Conservation (phyloP, 2,329 filamentous ascomycete species). For the Falciphora oryzae region DNA sequence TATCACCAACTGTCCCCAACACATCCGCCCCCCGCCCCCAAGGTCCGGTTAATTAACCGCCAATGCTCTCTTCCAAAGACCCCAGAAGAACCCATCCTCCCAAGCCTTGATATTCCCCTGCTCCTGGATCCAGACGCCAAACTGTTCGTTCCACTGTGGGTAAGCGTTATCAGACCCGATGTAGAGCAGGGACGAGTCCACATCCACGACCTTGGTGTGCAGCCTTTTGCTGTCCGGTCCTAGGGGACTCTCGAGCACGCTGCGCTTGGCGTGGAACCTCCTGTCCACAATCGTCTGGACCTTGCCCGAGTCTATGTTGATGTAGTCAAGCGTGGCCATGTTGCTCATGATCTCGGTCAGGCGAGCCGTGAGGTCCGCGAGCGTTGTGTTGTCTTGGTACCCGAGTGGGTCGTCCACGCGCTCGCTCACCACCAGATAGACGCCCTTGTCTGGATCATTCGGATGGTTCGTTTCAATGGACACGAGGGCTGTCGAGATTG, state of each 20-base stretch:
- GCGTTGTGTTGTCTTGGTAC: slow-evolving; percentile 8
- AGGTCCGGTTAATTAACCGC: not conserved
- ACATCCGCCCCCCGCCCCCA: too few species aligned
- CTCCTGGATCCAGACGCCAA: slow-evolving; percentile 8
- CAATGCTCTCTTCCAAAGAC: slow-evolving; percentile 6
- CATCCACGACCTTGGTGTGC: slow-evolving; percentile 9
- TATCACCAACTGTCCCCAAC: too few species aligned
- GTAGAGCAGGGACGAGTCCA: slow-evolving; percentile 5
- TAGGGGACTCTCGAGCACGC: not conserved
- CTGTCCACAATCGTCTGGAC: not conserved
- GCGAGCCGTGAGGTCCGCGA: slow-evolving; percentile 3
- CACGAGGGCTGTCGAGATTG: not conserved
- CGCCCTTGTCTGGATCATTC: too few species aligned
- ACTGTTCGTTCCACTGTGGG: slow-evolving; percentile 10
- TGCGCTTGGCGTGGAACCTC: slow-evolving; percentile 8
- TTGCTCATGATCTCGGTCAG: not conserved
- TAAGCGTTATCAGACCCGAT: slow-evolving; percentile 4
- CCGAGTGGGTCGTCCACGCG: not conserved
- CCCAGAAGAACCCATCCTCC: slow-evolving; percentile 8
- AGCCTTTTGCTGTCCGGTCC: not conserved
- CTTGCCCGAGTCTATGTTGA: not conserved
- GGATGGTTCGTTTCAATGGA: too few species aligned
- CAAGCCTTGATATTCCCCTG: not conserved
- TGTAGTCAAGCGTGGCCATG: not conserved
- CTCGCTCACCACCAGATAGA: too few species aligned